Evolutionary conservation across 306 rosid species (phyloP).

Genomic region (Cyclanthera cordifolia): DNA sequence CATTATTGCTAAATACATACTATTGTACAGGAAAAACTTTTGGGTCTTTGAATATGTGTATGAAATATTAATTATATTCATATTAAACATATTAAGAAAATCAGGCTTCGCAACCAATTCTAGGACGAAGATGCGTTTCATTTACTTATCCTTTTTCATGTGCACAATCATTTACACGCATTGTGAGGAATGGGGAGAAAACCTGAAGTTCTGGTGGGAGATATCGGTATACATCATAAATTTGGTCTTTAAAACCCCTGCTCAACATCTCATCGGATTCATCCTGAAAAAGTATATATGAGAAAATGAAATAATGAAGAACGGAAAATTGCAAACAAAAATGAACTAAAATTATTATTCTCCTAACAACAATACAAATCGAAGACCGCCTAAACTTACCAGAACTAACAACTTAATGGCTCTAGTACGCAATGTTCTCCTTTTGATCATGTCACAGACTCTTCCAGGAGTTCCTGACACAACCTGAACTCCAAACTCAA

Average conservation of each 20-base stretch:
- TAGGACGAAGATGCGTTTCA: neutral
- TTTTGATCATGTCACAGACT: conserved; percentile 94
- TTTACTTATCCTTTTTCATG: neutral
- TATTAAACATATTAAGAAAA: neutral
- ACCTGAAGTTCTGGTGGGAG: conserved; percentile 99
- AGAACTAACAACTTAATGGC: conserved; percentile 73
- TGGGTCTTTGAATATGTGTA: neutral
- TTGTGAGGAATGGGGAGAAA: neutral
- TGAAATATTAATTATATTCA: neutral
- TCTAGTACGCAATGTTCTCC: conserved; percentile 88
- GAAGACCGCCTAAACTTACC: conserved; percentile 30
- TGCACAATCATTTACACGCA: neutral
- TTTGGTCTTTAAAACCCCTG: conserved; percentile 97
- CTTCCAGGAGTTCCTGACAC: conserved; percentile 99
- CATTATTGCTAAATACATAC: neutral
- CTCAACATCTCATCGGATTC: conserved; percentile 99
- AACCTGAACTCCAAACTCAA: conserved; percentile 90
- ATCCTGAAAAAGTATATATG: conserved; percentile 34
- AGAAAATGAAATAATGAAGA: neutral
- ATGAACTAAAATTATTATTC: no score
- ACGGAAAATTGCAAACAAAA: neutral
- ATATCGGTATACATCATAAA: conserved; percentile 90
- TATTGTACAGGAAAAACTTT: neutral
- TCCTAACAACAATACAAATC: neutral
- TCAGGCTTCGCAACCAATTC: neutral